Conservation (phyloP, 208 protist genomes). For the Phytomonas sp. region DNA sequence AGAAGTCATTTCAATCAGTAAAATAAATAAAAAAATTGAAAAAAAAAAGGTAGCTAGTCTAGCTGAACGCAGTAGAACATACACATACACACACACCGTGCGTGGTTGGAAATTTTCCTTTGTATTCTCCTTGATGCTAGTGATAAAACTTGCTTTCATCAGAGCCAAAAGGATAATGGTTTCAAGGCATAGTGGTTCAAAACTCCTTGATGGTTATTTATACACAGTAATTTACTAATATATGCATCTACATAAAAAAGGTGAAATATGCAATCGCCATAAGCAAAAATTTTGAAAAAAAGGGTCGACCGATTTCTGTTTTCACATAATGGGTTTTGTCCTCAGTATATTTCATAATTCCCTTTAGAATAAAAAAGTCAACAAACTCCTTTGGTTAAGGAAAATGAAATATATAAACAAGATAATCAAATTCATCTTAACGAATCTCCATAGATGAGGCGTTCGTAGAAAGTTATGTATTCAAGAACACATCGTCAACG, state of each 20-base stretch:
- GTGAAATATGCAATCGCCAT: not conserved
- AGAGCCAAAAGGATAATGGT: not conserved
- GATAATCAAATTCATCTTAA: not conserved
- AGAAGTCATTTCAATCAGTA: not conserved
- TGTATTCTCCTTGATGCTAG: too few species aligned
- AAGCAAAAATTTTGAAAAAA: not conserved
- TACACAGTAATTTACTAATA: not conserved
- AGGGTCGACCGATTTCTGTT: not conserved
- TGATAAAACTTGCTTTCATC: not conserved
- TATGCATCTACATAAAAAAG: not conserved
- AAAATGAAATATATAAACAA: not conserved
- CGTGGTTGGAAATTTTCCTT: not conserved
- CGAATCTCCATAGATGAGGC: not conserved
- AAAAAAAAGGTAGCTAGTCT: not conserved
- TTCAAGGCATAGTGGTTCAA: not conserved
- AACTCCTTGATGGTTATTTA: not conserved
- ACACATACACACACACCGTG: not conserved
- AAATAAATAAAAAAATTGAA: conserved; percentile 6
- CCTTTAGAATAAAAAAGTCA: not conserved
- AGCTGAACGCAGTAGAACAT: not conserved
- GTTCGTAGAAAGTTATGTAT: conserved; percentile 6
- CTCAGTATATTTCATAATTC: not conserved
- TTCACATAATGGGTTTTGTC: not conserved
- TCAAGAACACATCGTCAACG: conserved; percentile 4
- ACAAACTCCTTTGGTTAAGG: not conserved